These are phyloP conservation scores for Rhododendron ferrugineum DNA, from an alignment of 148 eudicot genomes.

Conservation along the genomic window DNA sequence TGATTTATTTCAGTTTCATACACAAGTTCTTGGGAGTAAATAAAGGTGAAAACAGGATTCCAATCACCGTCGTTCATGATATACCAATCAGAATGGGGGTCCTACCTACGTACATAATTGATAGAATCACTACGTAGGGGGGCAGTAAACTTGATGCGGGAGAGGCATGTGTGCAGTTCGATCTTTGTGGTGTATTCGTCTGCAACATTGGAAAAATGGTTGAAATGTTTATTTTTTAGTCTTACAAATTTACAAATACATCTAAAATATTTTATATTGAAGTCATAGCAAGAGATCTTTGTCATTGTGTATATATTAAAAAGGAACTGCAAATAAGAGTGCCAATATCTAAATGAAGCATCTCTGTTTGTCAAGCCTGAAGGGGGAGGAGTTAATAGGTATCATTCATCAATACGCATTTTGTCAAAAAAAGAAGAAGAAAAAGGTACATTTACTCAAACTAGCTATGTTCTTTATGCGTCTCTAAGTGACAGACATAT, in stretches of 20 bases:
- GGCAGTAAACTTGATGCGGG: background rate
- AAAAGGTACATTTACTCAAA: background rate
- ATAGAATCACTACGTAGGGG: background rate
- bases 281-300: background rate
- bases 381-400: background rate
- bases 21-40: background rate
- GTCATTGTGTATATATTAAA: background rate
- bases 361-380: background rate
- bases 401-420: background rate
- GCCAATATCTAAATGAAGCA: background rate
- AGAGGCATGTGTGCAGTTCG: background rate
- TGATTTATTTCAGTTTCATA: background rate
- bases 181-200: background rate
- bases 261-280: background rate
- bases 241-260: background rate
- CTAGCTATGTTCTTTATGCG: background rate
- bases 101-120: background rate
- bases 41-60: background rate
- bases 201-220: background rate
- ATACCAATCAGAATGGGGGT: background rate
- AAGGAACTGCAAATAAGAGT: background rate
- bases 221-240: background rate
- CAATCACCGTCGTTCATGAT: background rate
- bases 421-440: background rate
- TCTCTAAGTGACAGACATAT: background rate